Conservation (phyloP, 768 basidiomycete genomes). For the Tricholomella constricta region DNA sequence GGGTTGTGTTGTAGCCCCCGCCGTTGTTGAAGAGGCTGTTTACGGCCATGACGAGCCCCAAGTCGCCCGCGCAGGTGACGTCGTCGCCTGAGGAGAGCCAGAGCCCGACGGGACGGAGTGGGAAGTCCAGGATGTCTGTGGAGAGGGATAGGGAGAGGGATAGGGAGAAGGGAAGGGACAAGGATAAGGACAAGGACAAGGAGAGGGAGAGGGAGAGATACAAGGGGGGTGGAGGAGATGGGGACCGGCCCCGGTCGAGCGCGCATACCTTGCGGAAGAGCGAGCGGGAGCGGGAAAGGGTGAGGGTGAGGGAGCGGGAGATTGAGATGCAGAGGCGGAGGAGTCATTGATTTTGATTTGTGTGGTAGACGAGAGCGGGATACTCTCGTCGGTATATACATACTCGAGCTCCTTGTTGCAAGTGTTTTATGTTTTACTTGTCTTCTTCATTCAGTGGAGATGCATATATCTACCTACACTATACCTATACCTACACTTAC, state of each 20-base stretch:
- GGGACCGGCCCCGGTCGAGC: background rate
- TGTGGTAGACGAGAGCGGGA: too few species aligned
- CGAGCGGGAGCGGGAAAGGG: background rate
- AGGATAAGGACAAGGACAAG: background rate
- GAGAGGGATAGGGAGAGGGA: too few species aligned
- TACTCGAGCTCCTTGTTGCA: too few species aligned
- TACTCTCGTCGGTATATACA: too few species aligned
- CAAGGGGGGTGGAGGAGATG: background rate
- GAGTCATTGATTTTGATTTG: background rate
- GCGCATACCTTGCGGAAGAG: background rate
- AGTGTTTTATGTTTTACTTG: too few species aligned
- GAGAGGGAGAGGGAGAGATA: background rate
- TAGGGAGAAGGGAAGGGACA: background rate
- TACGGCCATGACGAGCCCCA: background rate
- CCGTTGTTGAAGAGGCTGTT: background rate
- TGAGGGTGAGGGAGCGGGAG: background rate
- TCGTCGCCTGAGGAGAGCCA: too few species aligned
- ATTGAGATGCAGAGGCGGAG: background rate
- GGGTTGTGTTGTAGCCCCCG: background rate
- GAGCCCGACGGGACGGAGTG: too few species aligned
- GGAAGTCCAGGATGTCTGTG: too few species aligned
- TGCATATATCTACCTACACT: too few species aligned
- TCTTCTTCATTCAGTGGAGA: too few species aligned
- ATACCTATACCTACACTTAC: too few species aligned
- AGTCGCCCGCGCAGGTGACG: background rate